A percentile compares a stretch with the other conserved stretches of the same genome.
These are phyloP conservation scores for Amanita pallidorosea DNA, from an alignment of 768 basidiomycete species.

Conservation along the genomic window DNA sequence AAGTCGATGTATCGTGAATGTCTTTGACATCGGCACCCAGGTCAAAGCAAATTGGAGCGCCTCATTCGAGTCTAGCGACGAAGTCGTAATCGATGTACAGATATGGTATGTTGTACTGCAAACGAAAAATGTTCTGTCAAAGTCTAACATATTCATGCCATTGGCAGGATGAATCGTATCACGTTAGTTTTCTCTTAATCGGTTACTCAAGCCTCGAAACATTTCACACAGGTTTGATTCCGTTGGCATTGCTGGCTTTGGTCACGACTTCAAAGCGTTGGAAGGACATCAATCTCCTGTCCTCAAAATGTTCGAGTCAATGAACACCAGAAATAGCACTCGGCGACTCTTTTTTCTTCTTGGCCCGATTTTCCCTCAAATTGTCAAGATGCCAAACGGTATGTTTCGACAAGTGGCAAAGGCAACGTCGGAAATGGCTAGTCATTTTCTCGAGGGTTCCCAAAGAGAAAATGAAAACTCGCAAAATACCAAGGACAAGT, in stretches of 20 bases:
- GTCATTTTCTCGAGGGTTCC: constrained; percentile 25
- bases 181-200: constrained; percentile 18
- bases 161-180: constrained; percentile 31
- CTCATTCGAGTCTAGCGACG: constrained; percentile 15
- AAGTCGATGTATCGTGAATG: neutral
- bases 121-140: neutral
- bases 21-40: constrained; percentile 12
- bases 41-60: constrained; percentile 22
- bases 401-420: constrained; percentile 16
- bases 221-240: constrained; percentile 34
- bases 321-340: constrained; percentile 10
- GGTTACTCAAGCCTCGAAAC: neutral
- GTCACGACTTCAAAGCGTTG: constrained; percentile 43
- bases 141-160: neutral
- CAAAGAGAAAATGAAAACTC: constrained; percentile 19
- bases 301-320: constrained; percentile 27
- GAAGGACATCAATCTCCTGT: constrained; percentile 34
- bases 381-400: constrained; percentile 24
- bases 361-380: constrained; percentile 22
- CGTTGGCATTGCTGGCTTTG: constrained; percentile 49
- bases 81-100: constrained; percentile 34
- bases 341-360: constrained; percentile 24
- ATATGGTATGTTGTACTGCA: constrained; percentile 22
- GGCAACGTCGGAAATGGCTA: constrained; percentile 28
- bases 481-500: constrained; percentile 20